These are phyloP conservation scores for Usnea hakonensis DNA, from an alignment of 495 filamentous ascomycete genomes.

Conservation along the genomic window DNA sequence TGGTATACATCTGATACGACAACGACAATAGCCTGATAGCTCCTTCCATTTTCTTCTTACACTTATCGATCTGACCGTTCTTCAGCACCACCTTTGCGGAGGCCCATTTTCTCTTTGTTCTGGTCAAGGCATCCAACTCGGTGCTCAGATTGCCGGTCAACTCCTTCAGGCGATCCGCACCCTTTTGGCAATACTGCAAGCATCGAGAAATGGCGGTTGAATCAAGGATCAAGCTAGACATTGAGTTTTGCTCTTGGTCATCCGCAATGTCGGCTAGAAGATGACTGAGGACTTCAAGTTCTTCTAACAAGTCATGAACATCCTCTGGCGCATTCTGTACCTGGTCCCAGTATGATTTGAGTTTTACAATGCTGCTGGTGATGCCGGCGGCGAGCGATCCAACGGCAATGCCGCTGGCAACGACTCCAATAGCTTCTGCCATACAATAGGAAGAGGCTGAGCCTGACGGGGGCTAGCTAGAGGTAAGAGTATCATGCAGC, in stretches of 20 bases:
- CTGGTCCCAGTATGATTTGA: constrained; percentile 30
- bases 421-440: constrained; percentile 27
- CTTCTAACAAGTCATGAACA: constrained; percentile 25
- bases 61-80: background rate
- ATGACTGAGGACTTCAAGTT: constrained; percentile 26
- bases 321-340: constrained; percentile 28
- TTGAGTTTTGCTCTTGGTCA: constrained; percentile 13
- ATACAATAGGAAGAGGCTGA: too few relatives aligned
- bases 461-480: too few relatives aligned
- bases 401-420: constrained; percentile 34
- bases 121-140: background rate
- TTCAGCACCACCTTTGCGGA: background rate
- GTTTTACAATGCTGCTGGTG: constrained; percentile 22
- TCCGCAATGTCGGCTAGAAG: constrained; percentile 25
- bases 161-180: background rate
- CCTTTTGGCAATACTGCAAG: constrained; percentile 20
- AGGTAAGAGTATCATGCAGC: too few relatives aligned
- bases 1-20: background rate
- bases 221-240: constrained; percentile 14
- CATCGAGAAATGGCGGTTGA: constrained; percentile 7
- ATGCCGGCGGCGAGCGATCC: constrained; percentile 24
- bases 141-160: background rate
- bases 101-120: background rate
- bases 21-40: background rate
- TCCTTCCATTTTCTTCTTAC: background rate